These are phyloP conservation scores for Blastobotrys terrestris DNA, from an alignment of 805 yeast species.

Conservation along the genomic window DNA sequence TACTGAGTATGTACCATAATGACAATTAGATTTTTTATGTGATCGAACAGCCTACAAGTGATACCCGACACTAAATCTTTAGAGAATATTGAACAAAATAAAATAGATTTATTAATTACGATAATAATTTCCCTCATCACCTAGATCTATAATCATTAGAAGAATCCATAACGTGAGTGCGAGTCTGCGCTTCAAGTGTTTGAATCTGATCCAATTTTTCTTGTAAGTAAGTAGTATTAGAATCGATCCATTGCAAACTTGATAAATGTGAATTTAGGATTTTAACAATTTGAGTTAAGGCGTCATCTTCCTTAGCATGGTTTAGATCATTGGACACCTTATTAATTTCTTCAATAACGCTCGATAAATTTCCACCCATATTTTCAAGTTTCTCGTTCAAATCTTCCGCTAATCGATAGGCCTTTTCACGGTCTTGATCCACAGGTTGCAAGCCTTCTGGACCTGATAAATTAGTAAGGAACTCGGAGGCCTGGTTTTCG, in stretches of 20 bases:
- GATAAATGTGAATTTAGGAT: slow-evolving; percentile 84
- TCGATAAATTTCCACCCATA: slow-evolving; percentile 67
- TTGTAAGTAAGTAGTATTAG: slow-evolving; percentile 60
- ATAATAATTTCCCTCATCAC: not conserved
- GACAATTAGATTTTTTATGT: not conserved
- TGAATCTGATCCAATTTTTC: slow-evolving; percentile 47
- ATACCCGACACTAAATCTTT: too few relatives aligned
- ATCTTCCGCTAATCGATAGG: slow-evolving; percentile 79
- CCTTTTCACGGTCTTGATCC: slow-evolving; percentile 84
- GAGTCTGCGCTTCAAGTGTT: slow-evolving; percentile 15
- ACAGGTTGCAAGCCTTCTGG: slow-evolving; percentile 36
- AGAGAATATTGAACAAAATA: not conserved
- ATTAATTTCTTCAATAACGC: slow-evolving; percentile 76
- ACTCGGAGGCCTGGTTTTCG: slow-evolving; percentile 49
- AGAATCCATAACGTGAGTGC: slow-evolving; percentile 1
- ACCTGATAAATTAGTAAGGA: slow-evolving; percentile 19
- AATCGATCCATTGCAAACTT: slow-evolving; percentile 81
- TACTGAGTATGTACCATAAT: slow-evolving; percentile 27
- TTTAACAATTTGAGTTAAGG: slow-evolving; percentile 52
- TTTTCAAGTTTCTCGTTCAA: slow-evolving; percentile 75
- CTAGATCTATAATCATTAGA: not conserved
- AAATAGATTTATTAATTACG: not conserved
- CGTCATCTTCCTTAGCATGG: slow-evolving; percentile 46
- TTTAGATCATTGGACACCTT: slow-evolving; percentile 71
- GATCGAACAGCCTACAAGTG: too few relatives aligned